Base-by-base conservation (phyloP, 2,329 filamentous ascomycete species). In the Volutella citrinella region DNA sequence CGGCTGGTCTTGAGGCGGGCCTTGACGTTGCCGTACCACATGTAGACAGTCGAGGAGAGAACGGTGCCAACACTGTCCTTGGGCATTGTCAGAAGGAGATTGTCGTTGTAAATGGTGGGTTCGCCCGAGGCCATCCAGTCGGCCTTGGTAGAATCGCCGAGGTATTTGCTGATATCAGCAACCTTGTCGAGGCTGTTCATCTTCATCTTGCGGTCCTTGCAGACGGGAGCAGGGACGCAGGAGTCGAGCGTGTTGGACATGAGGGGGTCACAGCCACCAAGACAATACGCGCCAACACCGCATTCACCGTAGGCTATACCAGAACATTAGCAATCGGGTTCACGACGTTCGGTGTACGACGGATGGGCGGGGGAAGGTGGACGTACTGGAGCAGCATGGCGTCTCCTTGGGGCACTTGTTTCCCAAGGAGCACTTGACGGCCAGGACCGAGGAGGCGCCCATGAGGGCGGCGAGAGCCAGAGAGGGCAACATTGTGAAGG, bases 21-120 rank as follows among this genome's bases (percentile, higher is more conserved):
- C 61, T 84, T 85, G 54, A 95, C 82, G 63, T 86, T 95, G 57
- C 93, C 93, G 63, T 97, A 98, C 93, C 93, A 97, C 65, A 98
- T 82, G 66, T 96, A 97, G 48, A 80, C 74, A 38, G 88, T 91
- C 7, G 78, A 74, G 45, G 89, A 85, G 35, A 98, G 67, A 27
- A 98, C 78, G 9, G 93, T 96, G 35, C 93, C 93, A 24, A 87
- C 84, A 20, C 85, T 90, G 51, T 84, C 76, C 45, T 83, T 77
- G 25, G 87, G 80, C 91, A 98, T 95, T 48, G 91, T 97, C 56
- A 98, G 70, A 32, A 96, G 70, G 4, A 93, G 69, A 44, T 80
- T 78, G 57, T 81, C 77, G 38, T 86, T 68, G 64, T 82, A 82
- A 19, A 69, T 54, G 25, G 86, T 70, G 11, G 88, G 82, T 52